phyloP scores from a whole-genome alignment of 169 alveolate genomes.

The Eimeria zaria region DNA sequence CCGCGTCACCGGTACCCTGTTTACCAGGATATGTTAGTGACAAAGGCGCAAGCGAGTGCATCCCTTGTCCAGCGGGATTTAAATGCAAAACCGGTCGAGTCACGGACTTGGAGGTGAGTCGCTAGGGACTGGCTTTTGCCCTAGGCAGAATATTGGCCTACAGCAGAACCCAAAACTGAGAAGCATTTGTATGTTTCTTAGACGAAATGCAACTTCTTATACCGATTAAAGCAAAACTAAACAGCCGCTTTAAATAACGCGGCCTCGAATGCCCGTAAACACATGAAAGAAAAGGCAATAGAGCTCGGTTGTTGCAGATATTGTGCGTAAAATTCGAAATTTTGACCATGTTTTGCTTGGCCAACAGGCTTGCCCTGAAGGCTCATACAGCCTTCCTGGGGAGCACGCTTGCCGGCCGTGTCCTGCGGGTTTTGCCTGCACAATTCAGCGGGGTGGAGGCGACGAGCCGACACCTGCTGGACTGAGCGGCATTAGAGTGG shows the following conservation, averaged over 20 bases:
- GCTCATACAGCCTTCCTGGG: slow-evolving; percentile 56
- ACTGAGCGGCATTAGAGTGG: background rate
- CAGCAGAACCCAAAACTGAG: background rate
- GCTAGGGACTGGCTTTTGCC: background rate
- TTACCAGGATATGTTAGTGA: slow-evolving; percentile 66
- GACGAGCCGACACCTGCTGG: slow-evolving; percentile 5
- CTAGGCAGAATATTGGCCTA: background rate
- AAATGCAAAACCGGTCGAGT: slow-evolving; percentile 49
- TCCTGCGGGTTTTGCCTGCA: slow-evolving; percentile 73
- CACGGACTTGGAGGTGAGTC: slow-evolving; percentile 48
- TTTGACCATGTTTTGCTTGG: background rate
- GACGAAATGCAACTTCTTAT: background rate
- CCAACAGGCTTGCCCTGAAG: slow-evolving; percentile 68
- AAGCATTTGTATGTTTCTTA: background rate
- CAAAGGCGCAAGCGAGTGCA: slow-evolving; percentile 49
- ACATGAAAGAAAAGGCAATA: background rate
- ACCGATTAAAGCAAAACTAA: background rate
- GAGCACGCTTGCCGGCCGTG: slow-evolving; percentile 55
- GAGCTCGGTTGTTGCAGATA: background rate
- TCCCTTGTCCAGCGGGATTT: slow-evolving; percentile 31
- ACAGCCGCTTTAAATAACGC: background rate
- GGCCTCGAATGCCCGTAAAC: background rate
- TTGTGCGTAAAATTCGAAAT: background rate
- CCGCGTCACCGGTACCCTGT: slow-evolving; percentile 48
- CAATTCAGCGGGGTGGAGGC: background rate